phyloP scores from a whole-genome alignment of 177 flowering plant species.

The Tripterygium wilfordii region DNA sequence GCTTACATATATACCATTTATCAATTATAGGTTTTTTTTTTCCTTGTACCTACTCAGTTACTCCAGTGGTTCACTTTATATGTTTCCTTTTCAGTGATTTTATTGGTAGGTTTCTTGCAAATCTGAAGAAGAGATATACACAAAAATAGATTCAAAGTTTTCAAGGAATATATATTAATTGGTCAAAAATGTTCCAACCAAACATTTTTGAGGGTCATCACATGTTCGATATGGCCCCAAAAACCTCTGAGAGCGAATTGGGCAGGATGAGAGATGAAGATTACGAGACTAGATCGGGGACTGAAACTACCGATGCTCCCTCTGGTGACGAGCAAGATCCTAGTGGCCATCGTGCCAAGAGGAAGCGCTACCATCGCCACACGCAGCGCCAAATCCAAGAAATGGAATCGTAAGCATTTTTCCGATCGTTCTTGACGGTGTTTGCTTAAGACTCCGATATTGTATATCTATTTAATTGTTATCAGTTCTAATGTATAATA shows the following conservation, averaged over 20 bases:
- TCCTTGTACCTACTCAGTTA: too few relatives aligned
- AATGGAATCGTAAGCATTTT: conserved; percentile 76
- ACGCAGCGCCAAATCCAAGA: conserved; percentile 93
- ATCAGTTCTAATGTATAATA: not conserved
- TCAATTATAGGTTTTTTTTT: too few relatives aligned
- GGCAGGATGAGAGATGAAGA: conserved; percentile 40
- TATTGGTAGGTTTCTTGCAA: too few relatives aligned
- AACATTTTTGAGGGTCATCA: conserved; percentile 48
- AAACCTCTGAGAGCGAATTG: conserved; percentile 34
- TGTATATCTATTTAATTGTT: not conserved
- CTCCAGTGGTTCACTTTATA: too few relatives aligned
- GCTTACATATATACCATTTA: too few relatives aligned
- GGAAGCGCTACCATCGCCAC: conserved; percentile 94
- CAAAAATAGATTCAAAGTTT: not conserved
- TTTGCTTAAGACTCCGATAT: not conserved
- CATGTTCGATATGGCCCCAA: conserved; percentile 38
- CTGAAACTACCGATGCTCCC: conserved; percentile 63
- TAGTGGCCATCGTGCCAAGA: conserved; percentile 49
- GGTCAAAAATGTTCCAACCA: conserved; percentile 39
- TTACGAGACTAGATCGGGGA: conserved; percentile 56
- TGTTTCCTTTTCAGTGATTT: too few relatives aligned
- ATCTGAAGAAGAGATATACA: too few relatives aligned
- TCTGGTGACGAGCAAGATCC: conserved; percentile 87
- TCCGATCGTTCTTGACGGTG: too few relatives aligned
- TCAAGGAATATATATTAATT: not conserved